A percentile compares a stretch with the other conserved stretches of the same genome.
These are phyloP conservation scores for Plantago major DNA, from an alignment of 257 asterid genomes.

Conservation along the genomic window DNA sequence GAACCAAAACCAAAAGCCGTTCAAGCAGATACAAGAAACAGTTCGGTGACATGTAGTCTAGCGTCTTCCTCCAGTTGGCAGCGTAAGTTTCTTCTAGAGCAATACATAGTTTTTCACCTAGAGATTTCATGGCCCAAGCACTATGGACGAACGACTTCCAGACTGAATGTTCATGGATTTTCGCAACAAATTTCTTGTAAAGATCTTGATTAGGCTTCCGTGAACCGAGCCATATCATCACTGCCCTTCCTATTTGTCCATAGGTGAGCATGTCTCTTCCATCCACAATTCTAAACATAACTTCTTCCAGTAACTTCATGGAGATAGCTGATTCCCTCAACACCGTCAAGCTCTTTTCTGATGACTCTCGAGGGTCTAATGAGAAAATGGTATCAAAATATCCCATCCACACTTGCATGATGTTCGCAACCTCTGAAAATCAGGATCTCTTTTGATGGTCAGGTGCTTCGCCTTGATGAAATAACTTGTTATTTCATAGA, in stretches of 20 bases:
- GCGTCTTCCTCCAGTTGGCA: constrained; percentile 22
- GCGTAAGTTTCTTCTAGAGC: constrained; percentile 36
- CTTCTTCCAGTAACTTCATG: constrained; percentile 30
- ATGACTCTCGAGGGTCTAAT: constrained; percentile 29
- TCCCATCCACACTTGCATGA: constrained; percentile 11
- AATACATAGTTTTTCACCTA: neutral
- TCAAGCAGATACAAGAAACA: constrained; percentile 63
- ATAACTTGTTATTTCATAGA: constrained; percentile 33
- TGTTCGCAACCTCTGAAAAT: constrained; percentile 13
- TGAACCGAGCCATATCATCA: constrained; percentile 40
- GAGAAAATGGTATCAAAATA: constrained; percentile 41
- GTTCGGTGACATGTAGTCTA: constrained; percentile 42
- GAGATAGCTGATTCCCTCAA: constrained; percentile 39
- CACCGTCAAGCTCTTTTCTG: constrained; percentile 25
- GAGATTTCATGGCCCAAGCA: neutral
- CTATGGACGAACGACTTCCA: constrained; percentile 45
- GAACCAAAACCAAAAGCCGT: constrained; percentile 40
- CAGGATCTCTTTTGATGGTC: constrained; percentile 5
- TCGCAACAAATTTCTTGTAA: constrained; percentile 20
- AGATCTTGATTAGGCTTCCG: constrained; percentile 25
- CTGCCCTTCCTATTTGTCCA: constrained; percentile 43
- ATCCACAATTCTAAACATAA: constrained; percentile 16
- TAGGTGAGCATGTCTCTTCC: constrained; percentile 16
- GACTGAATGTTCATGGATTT: neutral
- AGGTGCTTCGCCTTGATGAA: constrained; percentile 21